Percentiles rank a stretch among this genome's conserved stretches.
These are phyloP conservation scores for Ophiosphaerella korrae DNA, from an alignment of 2,329 filamentous ascomycete species.

Conservation along the genomic window DNA sequence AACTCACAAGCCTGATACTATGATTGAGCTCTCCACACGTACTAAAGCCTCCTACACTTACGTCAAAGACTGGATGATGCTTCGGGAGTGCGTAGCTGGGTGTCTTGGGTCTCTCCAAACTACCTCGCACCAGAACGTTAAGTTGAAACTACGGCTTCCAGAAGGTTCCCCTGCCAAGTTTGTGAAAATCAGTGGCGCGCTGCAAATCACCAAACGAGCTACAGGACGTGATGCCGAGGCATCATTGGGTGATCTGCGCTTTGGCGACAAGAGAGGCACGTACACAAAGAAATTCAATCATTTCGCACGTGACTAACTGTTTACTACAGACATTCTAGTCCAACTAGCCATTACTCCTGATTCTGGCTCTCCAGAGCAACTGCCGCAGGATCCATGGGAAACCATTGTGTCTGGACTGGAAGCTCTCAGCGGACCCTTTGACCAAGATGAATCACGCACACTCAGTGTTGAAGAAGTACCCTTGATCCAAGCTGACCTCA, in stretches of 20 bases:
- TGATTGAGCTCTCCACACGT: conserved; percentile 94
- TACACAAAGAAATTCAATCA: neutral
- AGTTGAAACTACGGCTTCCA: conserved; percentile 88
- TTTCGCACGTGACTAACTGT: too few species aligned
- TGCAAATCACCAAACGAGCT: conserved; percentile 95
- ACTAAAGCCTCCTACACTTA: conserved; percentile 98
- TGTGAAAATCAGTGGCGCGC: conserved; percentile 94
- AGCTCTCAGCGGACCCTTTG: conserved; percentile 84
- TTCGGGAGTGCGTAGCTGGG: conserved; percentile 91
- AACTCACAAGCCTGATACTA: conserved; percentile 97
- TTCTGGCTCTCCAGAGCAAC: conserved; percentile 76
- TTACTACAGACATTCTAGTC: conserved; percentile 76
- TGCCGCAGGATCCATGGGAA: conserved; percentile 95
- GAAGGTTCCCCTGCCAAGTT: conserved; percentile 98
- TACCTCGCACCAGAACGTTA: conserved; percentile 97
- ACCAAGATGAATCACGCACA: conserved; percentile 81
- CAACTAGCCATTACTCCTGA: conserved; percentile 93
- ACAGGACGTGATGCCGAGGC: conserved; percentile 94
- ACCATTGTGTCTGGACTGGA: conserved; percentile 95
- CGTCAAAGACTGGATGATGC: conserved; percentile 99
- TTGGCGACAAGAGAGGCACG: conserved; percentile 82
- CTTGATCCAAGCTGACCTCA: conserved; percentile 90
- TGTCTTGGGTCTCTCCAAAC: conserved; percentile 91
- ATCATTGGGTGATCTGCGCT: conserved; percentile 85
- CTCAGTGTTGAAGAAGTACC: conserved; percentile 93